A percentile compares a stretch with the other conserved stretches of the same genome.
These are phyloP conservation scores for Paecilomyces fulvus DNA, from an alignment of 2,329 filamentous ascomycete genomes.

Conservation along the genomic window DNA sequence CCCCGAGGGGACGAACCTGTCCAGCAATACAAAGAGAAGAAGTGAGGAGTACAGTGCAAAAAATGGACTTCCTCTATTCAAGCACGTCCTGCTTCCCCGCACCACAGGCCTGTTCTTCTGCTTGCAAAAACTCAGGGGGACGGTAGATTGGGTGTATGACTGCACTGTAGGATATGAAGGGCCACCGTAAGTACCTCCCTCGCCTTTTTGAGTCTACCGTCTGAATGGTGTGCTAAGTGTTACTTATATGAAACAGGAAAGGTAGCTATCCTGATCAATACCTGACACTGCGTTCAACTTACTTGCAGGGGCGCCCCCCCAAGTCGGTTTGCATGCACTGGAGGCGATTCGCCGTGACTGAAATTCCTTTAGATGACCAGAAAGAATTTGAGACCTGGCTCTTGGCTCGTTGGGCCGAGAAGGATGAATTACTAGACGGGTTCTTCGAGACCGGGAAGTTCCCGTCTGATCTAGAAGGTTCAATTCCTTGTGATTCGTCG, in stretches of 20 bases:
- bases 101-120: constrained; percentile 56
- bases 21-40: constrained; percentile 45
- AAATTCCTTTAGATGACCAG: constrained; percentile 70
- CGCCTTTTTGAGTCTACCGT: neutral
- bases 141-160: constrained; percentile 58
- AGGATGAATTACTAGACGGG: constrained; percentile 79
- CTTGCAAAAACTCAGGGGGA: constrained; percentile 49
- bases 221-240: neutral
- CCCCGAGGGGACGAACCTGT: constrained; percentile 57
- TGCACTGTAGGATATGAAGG: constrained; percentile 96
- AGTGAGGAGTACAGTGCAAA: constrained; percentile 52
- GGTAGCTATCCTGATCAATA: constrained; percentile 82
- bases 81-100: constrained; percentile 52
- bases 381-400: constrained; percentile 79
- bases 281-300: constrained; percentile 79
- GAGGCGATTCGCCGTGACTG: constrained; percentile 70
- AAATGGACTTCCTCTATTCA: constrained; percentile 48
- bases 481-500: constrained; percentile 36
- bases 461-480: constrained; percentile 56
- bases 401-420: constrained; percentile 79
- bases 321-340: constrained; percentile 97
- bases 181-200: constrained; percentile 59
- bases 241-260: constrained; percentile 42
- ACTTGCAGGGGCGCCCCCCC: constrained; percentile 78
- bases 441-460: constrained; percentile 72